Evolutionary conservation across 2,329 filamentous ascomycete species (phyloP), one percentile per base, ranked within the genome.

Genomic region (Eurotiales sp.): DNA sequence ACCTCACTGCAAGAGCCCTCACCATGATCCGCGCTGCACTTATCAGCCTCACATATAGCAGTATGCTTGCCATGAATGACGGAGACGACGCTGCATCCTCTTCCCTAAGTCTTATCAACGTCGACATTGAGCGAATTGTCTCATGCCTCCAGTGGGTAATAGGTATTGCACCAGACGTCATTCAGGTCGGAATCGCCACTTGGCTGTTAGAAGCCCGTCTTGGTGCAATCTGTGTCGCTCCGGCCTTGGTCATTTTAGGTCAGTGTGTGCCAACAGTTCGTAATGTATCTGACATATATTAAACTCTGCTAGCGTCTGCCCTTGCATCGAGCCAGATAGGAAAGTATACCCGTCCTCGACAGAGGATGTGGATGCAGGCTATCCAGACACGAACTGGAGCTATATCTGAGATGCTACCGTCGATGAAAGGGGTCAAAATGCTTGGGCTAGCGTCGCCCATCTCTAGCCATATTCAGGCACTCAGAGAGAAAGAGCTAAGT

Each of bases 371-470:
- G 78, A 68, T 80, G 30, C 65, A 74, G 39, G 76, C 75, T 14
- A 77, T 78, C 8, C 69, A 80, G 57, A 65, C 65, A 21, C 72
- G 77, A 3, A 72, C 80, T 15, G 73, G 69, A 3, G 70, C 72
- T n/a, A 80, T 77, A 1, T 67, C 74, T 4, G 69, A 69, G 6
- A 72, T 77, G 55, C 63, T 80, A 0, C 69, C 68, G 7, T 73
- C 71, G n/a, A 78, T 81, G 63, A 79, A 78, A 56, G 72, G 71
- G 15, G 66, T 80, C 50, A 80, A 79, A 56, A 71, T 79, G 47
- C 67, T 74, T 1, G 77, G 77, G 0, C 59, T 80, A 8, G 72
- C 67, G 23, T 61, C 71, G 11, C 67, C 65, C 4, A 56, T 76
- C 7, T 64, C 66, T 47, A 63, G 58, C 6, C 63, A 61, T 8